phyloP scores from a whole-genome alignment of 108 stramenopile species.

The Fragilariopsis cylindrus region DNA sequence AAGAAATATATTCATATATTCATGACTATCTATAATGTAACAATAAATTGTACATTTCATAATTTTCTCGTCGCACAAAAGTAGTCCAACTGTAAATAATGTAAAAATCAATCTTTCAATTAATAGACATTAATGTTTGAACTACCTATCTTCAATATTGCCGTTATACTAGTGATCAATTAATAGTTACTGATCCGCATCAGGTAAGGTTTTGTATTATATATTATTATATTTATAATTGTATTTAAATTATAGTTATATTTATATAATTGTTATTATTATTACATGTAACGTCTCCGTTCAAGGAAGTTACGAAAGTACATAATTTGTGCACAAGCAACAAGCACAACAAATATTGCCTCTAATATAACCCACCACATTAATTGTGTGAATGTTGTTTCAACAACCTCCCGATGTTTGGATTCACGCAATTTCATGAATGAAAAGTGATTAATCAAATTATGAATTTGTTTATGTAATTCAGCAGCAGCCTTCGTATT shows the following conservation, averaged over 20 bases:
- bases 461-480: constrained; percentile 10
- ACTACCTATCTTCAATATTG: background rate
- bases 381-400: constrained; percentile 53
- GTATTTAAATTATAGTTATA: background rate
- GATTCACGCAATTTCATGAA: constrained; percentile 63
- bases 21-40: no score
- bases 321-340: constrained; percentile 64
- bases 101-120: no score
- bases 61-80: no score
- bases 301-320: constrained; percentile 75
- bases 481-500: constrained; percentile 3
- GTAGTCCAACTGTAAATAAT: no score
- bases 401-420: constrained; percentile 52
- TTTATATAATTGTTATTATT: background rate
- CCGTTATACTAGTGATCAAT: background rate
- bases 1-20: background rate
- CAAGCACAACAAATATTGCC: constrained; percentile 45
- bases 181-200: background rate
- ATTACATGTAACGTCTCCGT: constrained; percentile 60
- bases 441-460: constrained; percentile 54
- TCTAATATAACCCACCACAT: constrained; percentile 61
- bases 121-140: no score
- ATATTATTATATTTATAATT: background rate
- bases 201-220: no score
- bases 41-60: no score